phyloP scores from a whole-genome alignment of 768 basidiomycete species.

The Boletus pseudopeckii region DNA sequence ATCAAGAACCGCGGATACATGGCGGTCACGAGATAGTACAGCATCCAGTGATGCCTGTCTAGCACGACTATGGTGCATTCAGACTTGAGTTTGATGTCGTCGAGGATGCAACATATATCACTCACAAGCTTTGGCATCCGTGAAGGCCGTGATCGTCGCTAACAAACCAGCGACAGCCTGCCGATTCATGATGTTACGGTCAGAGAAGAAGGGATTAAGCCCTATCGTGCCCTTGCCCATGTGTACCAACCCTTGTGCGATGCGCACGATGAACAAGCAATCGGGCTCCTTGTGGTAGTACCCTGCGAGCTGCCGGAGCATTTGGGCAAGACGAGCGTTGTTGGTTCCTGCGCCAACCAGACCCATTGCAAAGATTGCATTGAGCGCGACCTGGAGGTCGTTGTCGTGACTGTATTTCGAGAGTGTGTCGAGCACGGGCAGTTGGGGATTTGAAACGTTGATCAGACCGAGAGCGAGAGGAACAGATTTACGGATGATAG shows the following conservation, averaged over 20 bases:
- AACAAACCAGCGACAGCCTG: constrained; percentile 88
- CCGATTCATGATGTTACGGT: constrained; percentile 85
- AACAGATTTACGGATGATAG: constrained; percentile 84
- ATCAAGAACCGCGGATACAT: constrained; percentile 99
- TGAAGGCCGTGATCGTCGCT: constrained; percentile 87
- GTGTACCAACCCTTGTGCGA: constrained; percentile 95
- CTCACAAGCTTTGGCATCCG: constrained; percentile 90
- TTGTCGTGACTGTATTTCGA: constrained; percentile 99
- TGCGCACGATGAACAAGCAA: constrained; percentile 92
- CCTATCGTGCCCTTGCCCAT: constrained; percentile 99
- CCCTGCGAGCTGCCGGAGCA: constrained; percentile 95
- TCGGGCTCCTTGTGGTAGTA: constrained; percentile 98
- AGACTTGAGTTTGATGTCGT: neutral
- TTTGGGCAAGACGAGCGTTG: constrained; percentile 94
- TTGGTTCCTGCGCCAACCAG: constrained; percentile 98
- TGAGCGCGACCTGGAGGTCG: constrained; percentile 93
- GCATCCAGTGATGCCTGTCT: constrained; percentile 98
- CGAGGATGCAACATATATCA: constrained; percentile 15
- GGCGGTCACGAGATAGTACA: constrained; percentile 91
- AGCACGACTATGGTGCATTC: constrained; percentile 65
- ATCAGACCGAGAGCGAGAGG: constrained; percentile 94
- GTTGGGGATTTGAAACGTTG: constrained; percentile 93
- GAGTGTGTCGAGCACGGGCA: constrained; percentile 91
- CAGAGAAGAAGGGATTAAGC: constrained; percentile 94
- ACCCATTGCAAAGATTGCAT: constrained; percentile 99